Evolutionary conservation across 2,329 filamentous ascomycete genomes (phyloP).

Genomic region (Eutypa lata): DNA sequence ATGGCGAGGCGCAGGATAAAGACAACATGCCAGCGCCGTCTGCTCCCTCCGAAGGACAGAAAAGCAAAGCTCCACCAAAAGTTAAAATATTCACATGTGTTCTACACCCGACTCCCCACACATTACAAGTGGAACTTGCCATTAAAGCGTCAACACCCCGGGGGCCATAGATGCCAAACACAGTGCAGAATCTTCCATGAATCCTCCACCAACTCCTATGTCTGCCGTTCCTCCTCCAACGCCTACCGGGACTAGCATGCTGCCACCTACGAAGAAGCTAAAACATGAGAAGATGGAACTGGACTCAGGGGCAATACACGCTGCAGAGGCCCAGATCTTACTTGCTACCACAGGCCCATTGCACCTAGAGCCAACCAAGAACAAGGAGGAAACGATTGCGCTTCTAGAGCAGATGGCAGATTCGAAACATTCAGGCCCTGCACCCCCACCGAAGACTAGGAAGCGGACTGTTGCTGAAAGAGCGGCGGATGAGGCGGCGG

Average conservation of each 20-base stretch:
- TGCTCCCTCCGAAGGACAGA: constrained; percentile 43
- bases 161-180: constrained; percentile 34
- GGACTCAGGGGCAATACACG: constrained; percentile 68
- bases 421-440: constrained; percentile 71
- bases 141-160: constrained; percentile 72
- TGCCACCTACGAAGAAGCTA: constrained; percentile 61
- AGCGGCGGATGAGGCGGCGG: constrained; percentile 88
- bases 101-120: constrained; percentile 77
- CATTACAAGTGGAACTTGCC: constrained; percentile 70
- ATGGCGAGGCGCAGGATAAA: constrained; percentile 47
- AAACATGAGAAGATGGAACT: constrained; percentile 74
- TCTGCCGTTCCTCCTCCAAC: constrained; percentile 57
- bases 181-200: constrained; percentile 35
- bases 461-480: constrained; percentile 95
- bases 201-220: constrained; percentile 66
- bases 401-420: constrained; percentile 71
- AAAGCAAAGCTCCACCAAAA: constrained; percentile 47
- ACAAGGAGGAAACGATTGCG: constrained; percentile 63
- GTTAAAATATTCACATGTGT: constrained; percentile 74
- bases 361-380: constrained; percentile 72
- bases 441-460: constrained; percentile 81
- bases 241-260: constrained; percentile 57
- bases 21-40: constrained; percentile 56
- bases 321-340: constrained; percentile 74
- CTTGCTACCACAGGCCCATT: constrained; percentile 72